Conservation (phyloP, 2,329 filamentous ascomycete genomes). For the Nannizziopsis arthrosporioides region DNA sequence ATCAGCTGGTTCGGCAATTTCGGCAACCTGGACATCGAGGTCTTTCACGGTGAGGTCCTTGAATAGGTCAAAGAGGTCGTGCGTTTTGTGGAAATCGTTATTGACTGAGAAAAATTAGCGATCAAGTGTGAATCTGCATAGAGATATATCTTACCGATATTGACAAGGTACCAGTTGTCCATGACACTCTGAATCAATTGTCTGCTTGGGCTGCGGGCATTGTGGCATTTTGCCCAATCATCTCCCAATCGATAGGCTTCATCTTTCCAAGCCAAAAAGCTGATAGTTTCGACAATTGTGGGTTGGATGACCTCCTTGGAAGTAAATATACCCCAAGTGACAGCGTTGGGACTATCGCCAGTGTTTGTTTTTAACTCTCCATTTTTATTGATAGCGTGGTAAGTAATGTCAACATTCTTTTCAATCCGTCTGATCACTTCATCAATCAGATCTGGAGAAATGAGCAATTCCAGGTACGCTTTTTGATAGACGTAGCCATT, state of each 20-base stretch:
- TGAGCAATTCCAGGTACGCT: conserved; percentile 83
- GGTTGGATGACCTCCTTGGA: conserved; percentile 99
- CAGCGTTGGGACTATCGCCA: conserved; percentile 78
- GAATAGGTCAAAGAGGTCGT: conserved; percentile 76
- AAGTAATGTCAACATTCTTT: conserved; percentile 69
- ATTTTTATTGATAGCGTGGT: conserved; percentile 79
- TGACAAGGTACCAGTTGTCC: conserved; percentile 85
- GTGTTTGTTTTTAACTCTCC: conserved; percentile 78
- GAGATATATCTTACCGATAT: conserved; percentile 59
- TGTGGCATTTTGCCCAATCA: conserved; percentile 90
- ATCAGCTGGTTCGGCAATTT: background rate
- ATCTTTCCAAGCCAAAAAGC: conserved; percentile 97
- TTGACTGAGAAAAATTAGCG: conserved; percentile 53
- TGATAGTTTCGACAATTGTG: conserved; percentile 96
- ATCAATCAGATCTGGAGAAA: conserved; percentile 66
- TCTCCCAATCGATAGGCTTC: conserved; percentile 86
- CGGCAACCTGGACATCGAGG: conserved; percentile 24
- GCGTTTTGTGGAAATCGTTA: conserved; percentile 86
- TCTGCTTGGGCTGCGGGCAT: conserved; percentile 62
- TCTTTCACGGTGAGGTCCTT: conserved; percentile 49
- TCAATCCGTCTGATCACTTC: conserved; percentile 70
- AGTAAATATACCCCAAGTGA: conserved; percentile 98
- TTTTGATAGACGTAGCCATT: conserved; percentile 99
- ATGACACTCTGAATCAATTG: conserved; percentile 71
- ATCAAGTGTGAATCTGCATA: background rate